Evolutionary conservation across 2,329 filamentous ascomycete species (phyloP).

Genomic region (Ceratocystis ficicola): DNA sequence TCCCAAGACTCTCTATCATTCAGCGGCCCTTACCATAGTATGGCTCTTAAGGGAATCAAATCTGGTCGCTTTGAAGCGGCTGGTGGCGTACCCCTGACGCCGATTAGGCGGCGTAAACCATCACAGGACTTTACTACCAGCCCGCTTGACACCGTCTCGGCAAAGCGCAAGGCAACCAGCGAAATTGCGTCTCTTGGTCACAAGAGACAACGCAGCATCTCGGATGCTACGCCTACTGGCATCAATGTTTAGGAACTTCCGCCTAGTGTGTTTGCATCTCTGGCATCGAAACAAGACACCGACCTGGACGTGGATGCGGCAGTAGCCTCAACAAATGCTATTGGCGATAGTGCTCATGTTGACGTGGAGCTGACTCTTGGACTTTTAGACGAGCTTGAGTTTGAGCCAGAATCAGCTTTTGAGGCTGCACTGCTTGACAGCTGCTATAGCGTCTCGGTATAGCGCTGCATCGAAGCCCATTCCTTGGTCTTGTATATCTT

Average conservation of each 20-base stretch:
- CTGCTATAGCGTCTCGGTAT: not conserved
- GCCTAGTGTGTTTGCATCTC: conserved; percentile 7
- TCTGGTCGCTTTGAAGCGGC: conserved; percentile 54
- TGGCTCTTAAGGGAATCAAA: conserved; percentile 51
- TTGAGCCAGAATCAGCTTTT: conserved; percentile 6
- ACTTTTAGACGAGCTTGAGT: conserved; percentile 2
- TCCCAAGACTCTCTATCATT: conserved; percentile 52
- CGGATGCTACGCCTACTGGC: conserved; percentile 39
- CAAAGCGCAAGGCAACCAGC: conserved; percentile 45
- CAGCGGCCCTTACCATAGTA: conserved; percentile 44
- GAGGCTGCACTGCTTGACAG: not conserved
- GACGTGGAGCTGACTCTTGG: not conserved
- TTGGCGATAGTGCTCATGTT: not conserved
- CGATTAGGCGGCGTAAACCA: conserved; percentile 47
- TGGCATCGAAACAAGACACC: conserved; percentile 6
- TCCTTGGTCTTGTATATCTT: not conserved
- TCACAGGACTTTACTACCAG: conserved; percentile 37
- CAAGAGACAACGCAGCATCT: conserved; percentile 48
- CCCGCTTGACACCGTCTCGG: conserved; percentile 37
- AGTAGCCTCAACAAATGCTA: not conserved
- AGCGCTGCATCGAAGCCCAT: not conserved
- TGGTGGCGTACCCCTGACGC: conserved; percentile 52
- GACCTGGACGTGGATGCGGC: too few species aligned
- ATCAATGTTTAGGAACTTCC: conserved; percentile 20
- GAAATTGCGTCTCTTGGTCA: conserved; percentile 34